Evolutionary conservation across 2,329 filamentous ascomycete genomes (phyloP).

Genomic region (Diaporthe citrichinensis): DNA sequence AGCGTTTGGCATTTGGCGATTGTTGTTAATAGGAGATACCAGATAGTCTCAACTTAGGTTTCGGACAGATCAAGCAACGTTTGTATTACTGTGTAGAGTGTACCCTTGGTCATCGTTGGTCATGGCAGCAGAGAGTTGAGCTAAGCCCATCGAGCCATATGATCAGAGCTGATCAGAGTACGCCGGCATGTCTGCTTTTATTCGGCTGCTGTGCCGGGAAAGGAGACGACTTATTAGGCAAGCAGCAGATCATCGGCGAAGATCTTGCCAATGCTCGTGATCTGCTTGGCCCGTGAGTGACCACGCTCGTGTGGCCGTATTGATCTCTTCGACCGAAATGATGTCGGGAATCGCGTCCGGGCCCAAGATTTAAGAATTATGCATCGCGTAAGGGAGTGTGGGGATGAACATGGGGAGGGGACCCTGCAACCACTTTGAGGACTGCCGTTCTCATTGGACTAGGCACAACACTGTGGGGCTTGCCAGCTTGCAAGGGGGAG

Average conservation of each 20-base stretch:
- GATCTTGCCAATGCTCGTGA: slow-evolving; percentile 29
- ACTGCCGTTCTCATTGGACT: background rate
- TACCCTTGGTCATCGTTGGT: background rate
- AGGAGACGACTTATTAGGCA: background rate
- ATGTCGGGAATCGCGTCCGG: slow-evolving; percentile 28
- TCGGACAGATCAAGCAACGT: background rate
- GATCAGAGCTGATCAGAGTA: background rate
- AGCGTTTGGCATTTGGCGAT: background rate
- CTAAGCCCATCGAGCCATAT: background rate
- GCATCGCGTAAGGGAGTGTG: slow-evolving; percentile 22
- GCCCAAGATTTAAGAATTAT: slow-evolving; percentile 34
- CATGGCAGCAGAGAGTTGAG: background rate
- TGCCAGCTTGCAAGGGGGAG: background rate
- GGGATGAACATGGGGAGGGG: slow-evolving; percentile 14
- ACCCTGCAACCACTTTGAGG: slow-evolving; percentile 29
- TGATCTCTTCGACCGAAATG: slow-evolving; percentile 25
- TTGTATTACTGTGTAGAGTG: background rate
- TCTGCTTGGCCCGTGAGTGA: slow-evolving; percentile 18
- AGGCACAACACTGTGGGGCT: background rate
- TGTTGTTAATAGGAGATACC: slow-evolving; percentile 33
- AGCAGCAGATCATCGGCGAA: background rate
- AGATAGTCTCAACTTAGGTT: slow-evolving; percentile 23
- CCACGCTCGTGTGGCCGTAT: slow-evolving; percentile 28
- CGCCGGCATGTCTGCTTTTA: too few relatives aligned
- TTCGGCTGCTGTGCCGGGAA: background rate